Conservation (phyloP, 192 early-diverging fungal genomes). For the Entophlyctis helioformis region DNA sequence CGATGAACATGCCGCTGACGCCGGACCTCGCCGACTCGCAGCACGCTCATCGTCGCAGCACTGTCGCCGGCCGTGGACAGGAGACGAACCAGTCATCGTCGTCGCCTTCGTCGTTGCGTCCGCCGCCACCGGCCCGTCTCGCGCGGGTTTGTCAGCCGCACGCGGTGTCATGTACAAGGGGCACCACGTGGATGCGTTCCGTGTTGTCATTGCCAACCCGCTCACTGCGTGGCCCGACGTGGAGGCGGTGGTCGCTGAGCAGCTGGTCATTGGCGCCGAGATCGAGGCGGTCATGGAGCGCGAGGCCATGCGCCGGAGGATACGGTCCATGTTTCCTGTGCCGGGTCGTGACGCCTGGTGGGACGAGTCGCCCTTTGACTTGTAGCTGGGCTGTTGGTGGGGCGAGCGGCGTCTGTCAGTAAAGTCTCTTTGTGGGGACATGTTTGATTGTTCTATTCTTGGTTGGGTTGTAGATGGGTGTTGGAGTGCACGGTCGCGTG, state of each 20-base stretch:
- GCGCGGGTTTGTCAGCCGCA: constrained; percentile 33
- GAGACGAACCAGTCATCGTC: neutral
- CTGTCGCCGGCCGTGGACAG: neutral
- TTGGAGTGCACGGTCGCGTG: no score
- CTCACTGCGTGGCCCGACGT: constrained; percentile 27
- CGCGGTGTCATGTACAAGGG: constrained; percentile 12
- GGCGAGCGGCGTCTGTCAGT: no score
- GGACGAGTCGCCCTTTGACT: no score
- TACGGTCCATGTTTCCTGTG: no score
- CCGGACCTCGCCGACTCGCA: neutral
- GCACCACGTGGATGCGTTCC: constrained; percentile 15
- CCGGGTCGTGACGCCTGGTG: no score
- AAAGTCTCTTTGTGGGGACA: no score
- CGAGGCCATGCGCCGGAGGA: no score
- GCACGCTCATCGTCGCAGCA: neutral
- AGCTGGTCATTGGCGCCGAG: constrained; percentile 11
- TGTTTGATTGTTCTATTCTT: no score
- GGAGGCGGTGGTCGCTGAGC: constrained; percentile 18
- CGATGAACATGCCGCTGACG: neutral
- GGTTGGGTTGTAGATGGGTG: no score
- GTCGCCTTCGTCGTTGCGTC: neutral
- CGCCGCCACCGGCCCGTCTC: neutral
- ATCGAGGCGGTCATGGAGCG: constrained; percentile 17
- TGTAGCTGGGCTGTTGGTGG: no score
- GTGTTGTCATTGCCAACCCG: constrained; percentile 33